Conservation (phyloP, 1,284 basidiomycete species). For the Puccinia novopanici region DNA sequence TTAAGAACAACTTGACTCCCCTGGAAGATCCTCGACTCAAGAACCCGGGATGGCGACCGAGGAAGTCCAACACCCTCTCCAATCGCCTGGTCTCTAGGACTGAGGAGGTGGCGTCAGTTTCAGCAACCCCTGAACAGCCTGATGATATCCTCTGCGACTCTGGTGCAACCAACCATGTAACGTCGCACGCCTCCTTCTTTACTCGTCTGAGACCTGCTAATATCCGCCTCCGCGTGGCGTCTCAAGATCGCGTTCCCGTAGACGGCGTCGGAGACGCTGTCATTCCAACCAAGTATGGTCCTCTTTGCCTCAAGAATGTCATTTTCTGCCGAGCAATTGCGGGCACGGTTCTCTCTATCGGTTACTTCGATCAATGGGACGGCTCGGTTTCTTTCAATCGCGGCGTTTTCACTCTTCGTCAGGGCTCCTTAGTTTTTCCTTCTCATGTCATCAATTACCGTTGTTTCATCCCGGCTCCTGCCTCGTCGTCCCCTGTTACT, state of each 20-base stretch:
- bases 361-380: neutral
- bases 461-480: neutral
- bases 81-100: neutral
- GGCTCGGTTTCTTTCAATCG: neutral
- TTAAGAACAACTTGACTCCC: neutral
- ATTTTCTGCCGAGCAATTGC: neutral
- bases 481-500: neutral
- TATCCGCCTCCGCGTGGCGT: neutral
- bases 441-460: neutral
- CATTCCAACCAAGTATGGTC: neutral
- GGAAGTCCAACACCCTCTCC: neutral
- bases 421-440: neutral
- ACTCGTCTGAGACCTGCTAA: neutral
- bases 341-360: neutral
- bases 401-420: neutral
- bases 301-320: neutral
- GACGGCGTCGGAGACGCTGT: neutral
- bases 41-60: neutral
- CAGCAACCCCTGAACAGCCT: neutral
- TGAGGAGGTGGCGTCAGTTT: neutral
- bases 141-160: neutral
- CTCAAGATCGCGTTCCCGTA: constrained; percentile 1
- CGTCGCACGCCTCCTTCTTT: neutral
- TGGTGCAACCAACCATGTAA: neutral
- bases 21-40: neutral